Percentiles rank a stretch among this genome's conserved stretches.
These are phyloP conservation scores for Colletotrichum sp. DNA, from an alignment of 2,329 filamentous ascomycete genomes.

Conservation along the genomic window DNA sequence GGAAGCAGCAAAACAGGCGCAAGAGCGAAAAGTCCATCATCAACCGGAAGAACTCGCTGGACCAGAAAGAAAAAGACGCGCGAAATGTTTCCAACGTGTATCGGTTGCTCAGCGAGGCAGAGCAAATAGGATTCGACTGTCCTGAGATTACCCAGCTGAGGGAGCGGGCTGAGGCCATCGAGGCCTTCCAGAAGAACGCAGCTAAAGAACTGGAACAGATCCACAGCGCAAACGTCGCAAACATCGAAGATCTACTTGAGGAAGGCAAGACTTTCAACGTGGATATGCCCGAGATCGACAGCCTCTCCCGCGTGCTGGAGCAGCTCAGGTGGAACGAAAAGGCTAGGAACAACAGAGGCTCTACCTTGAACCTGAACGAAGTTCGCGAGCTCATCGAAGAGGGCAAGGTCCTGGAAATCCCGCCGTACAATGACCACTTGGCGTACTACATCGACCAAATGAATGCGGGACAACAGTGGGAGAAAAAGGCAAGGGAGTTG, in stretches of 20 bases:
- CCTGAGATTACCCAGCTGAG: conserved; percentile 86
- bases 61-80: conserved; percentile 86
- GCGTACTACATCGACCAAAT: conserved; percentile 78
- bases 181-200: conserved; percentile 81
- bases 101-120: conserved; percentile 81
- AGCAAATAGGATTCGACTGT: conserved; percentile 90
- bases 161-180: conserved; percentile 85
- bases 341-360: conserved; percentile 67
- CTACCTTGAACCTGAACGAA: conserved; percentile 76
- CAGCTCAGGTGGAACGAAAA: conserved; percentile 89
- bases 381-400: conserved; percentile 80
- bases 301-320: conserved; percentile 78
- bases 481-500: conserved; percentile 88
- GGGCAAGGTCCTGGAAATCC: conserved; percentile 78
- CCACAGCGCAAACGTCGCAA: conserved; percentile 66
- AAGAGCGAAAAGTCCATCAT: conserved; percentile 92
- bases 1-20: conserved; percentile 95
- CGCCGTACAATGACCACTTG: conserved; percentile 81
- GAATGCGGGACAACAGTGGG: conserved; percentile 83
- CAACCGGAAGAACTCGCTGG: conserved; percentile 60
- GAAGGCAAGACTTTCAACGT: conserved; percentile 88
- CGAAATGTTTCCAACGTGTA: conserved; percentile 90
- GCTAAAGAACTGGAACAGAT: conserved; percentile 72
- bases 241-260: conserved; percentile 92
- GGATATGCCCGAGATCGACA: conserved; percentile 87